phyloP scores from a whole-genome alignment of 768 basidiomycete genomes.

The Boletus subcaerulescens region DNA sequence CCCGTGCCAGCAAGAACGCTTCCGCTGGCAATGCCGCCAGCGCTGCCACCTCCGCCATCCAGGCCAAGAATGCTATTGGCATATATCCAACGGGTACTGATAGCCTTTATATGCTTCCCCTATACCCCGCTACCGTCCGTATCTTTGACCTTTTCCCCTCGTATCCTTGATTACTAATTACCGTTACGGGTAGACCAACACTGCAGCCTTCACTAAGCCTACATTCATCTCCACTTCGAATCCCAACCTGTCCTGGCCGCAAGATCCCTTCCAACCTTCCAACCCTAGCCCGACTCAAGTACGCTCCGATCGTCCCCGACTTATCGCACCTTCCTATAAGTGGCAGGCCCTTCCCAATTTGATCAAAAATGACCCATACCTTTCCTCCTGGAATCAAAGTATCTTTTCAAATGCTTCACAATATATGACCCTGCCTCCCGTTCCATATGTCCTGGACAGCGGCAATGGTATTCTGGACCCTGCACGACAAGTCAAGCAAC shows the following conservation, averaged over 20 bases:
- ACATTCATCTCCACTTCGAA: conserved; percentile 63
- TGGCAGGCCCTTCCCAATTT: conserved; percentile 80
- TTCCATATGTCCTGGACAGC: conserved; percentile 72
- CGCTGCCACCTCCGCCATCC: conserved; percentile 51
- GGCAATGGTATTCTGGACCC: conserved; percentile 90
- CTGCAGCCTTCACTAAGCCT: conserved; percentile 65
- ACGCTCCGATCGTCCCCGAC: conserved; percentile 80
- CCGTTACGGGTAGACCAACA: conserved; percentile 55
- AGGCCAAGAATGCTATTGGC: conserved; percentile 59
- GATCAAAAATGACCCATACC: conserved; percentile 82
- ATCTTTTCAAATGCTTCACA: conserved; percentile 86
- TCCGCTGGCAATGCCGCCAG: conserved; percentile 15
- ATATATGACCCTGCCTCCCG: conserved; percentile 63
- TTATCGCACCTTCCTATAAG: conserved; percentile 90
- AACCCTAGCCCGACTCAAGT: conserved; percentile 57
- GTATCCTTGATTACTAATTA: not conserved
- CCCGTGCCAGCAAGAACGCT: conserved; percentile 45
- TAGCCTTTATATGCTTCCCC: conserved; percentile 72
- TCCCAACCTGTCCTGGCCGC: conserved; percentile 65
- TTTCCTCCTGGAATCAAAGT: conserved; percentile 83
- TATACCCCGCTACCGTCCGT: conserved; percentile 88
- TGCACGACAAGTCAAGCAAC: conserved; percentile 84
- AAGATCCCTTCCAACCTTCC: conserved; percentile 70
- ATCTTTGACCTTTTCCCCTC: not conserved
- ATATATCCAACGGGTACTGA: conserved; percentile 77